Evolutionary conservation across 371 early-diverging fungal genomes (phyloP).

Genomic region (Chytridiales sp.): DNA sequence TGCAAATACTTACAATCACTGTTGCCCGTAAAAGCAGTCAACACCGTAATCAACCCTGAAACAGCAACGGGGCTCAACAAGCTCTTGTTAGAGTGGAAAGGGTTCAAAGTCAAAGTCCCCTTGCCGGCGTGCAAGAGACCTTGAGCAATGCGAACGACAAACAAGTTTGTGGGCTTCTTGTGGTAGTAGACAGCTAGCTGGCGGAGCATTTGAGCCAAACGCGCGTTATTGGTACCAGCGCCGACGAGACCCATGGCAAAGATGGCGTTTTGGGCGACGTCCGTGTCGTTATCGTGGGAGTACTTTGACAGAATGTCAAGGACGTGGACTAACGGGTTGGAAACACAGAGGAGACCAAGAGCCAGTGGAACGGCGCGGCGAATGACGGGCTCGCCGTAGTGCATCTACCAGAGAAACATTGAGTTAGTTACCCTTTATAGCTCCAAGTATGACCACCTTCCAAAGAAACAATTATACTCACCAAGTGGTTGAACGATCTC

Average conservation of each 20-base stretch:
- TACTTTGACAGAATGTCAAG: conserved; percentile 93
- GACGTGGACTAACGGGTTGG: conserved; percentile 88
- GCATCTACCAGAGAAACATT: conserved; percentile 69
- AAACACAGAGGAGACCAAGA: conserved; percentile 92
- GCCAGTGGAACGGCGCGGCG: conserved; percentile 94
- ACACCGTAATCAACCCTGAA: conserved; percentile 80
- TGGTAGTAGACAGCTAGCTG: conserved; percentile 96
- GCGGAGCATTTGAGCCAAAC: conserved; percentile 95
- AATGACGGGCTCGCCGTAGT: conserved; percentile 94
- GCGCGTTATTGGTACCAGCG: conserved; percentile 99
- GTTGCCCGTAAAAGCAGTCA: conserved; percentile 87
- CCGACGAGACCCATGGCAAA: conserved; percentile 99
- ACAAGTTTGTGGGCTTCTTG: conserved; percentile 90
- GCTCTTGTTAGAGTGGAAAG: conserved; percentile 87
- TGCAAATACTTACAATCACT: conserved; percentile 67
- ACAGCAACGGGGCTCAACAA: conserved; percentile 90
- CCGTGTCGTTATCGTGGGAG: conserved; percentile 94
- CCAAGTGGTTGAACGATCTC: conserved; percentile 91
- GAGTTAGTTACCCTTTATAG: neutral
- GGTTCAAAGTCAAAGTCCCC: conserved; percentile 95
- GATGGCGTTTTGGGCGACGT: conserved; percentile 94
- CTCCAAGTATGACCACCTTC: neutral
- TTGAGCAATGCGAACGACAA: conserved; percentile 96
- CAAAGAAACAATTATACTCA: conserved; percentile 29
- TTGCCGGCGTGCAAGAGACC: conserved; percentile 98